Percentiles rank a stretch among this genome's conserved stretches.
These are phyloP conservation scores for Ophiosphaerella herpotricha DNA, from an alignment of 2,329 filamentous ascomycete species.

Conservation along the genomic window DNA sequence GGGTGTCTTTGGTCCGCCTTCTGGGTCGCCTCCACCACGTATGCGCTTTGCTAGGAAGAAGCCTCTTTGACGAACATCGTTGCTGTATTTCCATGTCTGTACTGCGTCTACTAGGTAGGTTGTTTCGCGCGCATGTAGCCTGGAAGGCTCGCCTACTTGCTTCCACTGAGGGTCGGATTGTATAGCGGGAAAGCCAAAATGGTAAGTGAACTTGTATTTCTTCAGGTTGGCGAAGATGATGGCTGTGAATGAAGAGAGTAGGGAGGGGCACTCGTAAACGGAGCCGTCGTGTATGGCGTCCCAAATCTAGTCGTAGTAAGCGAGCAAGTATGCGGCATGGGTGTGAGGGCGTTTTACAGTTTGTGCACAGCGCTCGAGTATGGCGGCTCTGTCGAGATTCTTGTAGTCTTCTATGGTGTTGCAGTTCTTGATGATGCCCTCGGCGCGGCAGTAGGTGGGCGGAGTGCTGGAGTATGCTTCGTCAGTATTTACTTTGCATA, in stretches of 20 bases:
- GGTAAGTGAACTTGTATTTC: conserved; percentile 97
- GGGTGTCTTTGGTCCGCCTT: conserved; percentile 51
- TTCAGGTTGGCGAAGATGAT: conserved; percentile 95
- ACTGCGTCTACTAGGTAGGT: conserved; percentile 79
- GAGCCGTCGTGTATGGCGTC: conserved; percentile 96
- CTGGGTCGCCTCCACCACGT: conserved; percentile 38
- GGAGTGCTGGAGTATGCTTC: conserved; percentile 26
- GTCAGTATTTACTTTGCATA: conserved; percentile 14
- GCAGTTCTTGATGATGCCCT: conserved; percentile 93
- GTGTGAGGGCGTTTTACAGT: conserved; percentile 61
- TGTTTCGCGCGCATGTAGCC: conserved; percentile 71
- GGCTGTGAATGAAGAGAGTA: conserved; percentile 85
- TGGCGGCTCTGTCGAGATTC: conserved; percentile 75
- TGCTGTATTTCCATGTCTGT: conserved; percentile 83
- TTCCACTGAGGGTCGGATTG: conserved; percentile 88
- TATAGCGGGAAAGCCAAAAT: conserved; percentile 93
- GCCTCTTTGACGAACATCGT: conserved; percentile 83
- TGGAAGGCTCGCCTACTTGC: conserved; percentile 41
- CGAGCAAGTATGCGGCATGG: neutral
- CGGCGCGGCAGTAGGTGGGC: conserved; percentile 70
- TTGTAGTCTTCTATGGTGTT: conserved; percentile 96
- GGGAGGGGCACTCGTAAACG: conserved; percentile 91
- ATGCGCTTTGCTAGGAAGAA: conserved; percentile 93
- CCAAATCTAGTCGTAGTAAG: conserved; percentile 72
- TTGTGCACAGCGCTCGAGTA: conserved; percentile 77